Percentiles rank a stretch among this genome's conserved stretches.
Evolutionary conservation across 2,329 filamentous ascomycete genomes (phyloP).

Genomic region (Trichoderma sp.): DNA sequence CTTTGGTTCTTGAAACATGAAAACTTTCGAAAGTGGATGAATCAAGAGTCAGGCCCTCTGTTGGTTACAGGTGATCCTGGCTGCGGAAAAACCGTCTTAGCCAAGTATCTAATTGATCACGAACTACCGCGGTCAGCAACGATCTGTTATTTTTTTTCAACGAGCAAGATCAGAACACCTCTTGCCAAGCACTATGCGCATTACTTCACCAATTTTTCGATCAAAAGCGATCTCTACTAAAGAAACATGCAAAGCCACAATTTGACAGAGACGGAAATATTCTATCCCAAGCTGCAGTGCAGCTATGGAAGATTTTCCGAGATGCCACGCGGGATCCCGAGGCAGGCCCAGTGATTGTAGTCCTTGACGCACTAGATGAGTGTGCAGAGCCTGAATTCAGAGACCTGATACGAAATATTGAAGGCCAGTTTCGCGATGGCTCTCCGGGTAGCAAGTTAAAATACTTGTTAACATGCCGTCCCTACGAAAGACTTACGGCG

Average conservation of each 20-base stretch:
- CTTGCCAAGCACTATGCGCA: conserved; percentile 44
- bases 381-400: conserved; percentile 28
- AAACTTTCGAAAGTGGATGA: conserved; percentile 39
- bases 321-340: conserved; percentile 34
- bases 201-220: conserved; percentile 47
- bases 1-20: conserved; percentile 41
- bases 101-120: conserved; percentile 41
- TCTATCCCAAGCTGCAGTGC: conserved; percentile 33
- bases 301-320: conserved; percentile 43
- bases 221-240: conserved; percentile 39
- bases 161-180: conserved; percentile 43
- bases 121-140: conserved; percentile 33
- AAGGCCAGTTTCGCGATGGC: not conserved
- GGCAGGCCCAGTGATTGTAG: conserved; percentile 40
- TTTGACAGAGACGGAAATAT: conserved; percentile 35
- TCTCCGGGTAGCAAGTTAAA: conserved; percentile 34
- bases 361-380: conserved; percentile 47
- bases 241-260: conserved; percentile 40
- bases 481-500: conserved; percentile 37
- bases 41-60: conserved; percentile 36
- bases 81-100: conserved; percentile 46
- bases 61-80: conserved; percentile 46
- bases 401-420: conserved; percentile 30
- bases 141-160: conserved; percentile 53
- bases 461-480: conserved; percentile 44